Conservation (phyloP, 2,329 filamentous ascomycete genomes). For the Coniella vitis region DNA sequence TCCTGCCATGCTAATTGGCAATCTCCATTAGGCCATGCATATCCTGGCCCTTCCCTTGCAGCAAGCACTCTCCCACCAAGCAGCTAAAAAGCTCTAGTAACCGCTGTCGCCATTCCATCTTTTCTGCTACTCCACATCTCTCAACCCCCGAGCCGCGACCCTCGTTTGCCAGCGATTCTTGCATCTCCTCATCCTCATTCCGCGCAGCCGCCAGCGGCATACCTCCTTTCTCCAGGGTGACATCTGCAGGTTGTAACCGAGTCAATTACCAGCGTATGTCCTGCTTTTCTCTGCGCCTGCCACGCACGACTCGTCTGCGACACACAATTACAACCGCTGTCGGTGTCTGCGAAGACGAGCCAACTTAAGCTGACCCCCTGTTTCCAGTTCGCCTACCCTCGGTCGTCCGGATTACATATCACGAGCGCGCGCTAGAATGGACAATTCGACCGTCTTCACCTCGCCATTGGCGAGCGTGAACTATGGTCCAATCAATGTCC, state of each 20-base stretch:
- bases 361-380: not conserved
- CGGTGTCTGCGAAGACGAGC: too few relatives aligned
- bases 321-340: too few relatives aligned
- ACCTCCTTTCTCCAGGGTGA: not conserved
- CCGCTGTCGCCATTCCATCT: not conserved
- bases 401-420: not conserved
- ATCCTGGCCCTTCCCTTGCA: not conserved
- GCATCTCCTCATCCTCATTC: not conserved
- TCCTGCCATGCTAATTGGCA: constrained; percentile 2
- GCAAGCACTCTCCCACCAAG: not conserved
- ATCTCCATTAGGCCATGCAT: constrained; percentile 1
- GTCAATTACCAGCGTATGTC: too few relatives aligned
- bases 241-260: too few relatives aligned
- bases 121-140: not conserved
- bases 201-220: not conserved
- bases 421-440: constrained; percentile 32
- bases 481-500: constrained; percentile 40
- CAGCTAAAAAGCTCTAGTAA: constrained; percentile 1
- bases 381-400: not conserved
- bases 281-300: too few relatives aligned
- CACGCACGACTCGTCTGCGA: too few relatives aligned
- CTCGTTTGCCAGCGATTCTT: not conserved
- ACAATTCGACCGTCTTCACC: constrained; percentile 58
- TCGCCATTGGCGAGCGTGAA: constrained; percentile 61
- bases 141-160: not conserved